Evolutionary conservation across 306 rosid species (phyloP).

Genomic region (Prinsepia uniflora): DNA sequence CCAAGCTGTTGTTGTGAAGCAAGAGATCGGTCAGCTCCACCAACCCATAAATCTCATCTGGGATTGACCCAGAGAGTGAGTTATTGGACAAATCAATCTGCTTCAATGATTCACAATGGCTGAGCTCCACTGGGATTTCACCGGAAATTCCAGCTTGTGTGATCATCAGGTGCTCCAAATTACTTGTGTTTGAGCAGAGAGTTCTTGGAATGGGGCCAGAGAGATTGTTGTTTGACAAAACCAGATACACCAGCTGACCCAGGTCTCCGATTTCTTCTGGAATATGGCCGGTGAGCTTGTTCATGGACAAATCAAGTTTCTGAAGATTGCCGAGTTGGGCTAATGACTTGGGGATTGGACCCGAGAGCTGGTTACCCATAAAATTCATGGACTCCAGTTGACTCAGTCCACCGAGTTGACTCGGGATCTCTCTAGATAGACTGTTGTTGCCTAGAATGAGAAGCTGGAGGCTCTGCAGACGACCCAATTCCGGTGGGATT

Average conservation of each 20-base stretch:
- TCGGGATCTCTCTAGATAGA: conserved; percentile 65
- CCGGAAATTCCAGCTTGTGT: conserved; percentile 55
- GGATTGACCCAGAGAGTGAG: conserved; percentile 70
- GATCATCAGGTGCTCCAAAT: conserved; percentile 57
- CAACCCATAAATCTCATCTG: conserved; percentile 53
- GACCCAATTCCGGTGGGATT: conserved; percentile 58
- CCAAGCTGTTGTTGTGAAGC: conserved; percentile 81
- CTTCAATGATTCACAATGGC: conserved; percentile 55
- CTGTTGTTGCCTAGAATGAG: conserved; percentile 69
- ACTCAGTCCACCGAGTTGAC: conserved; percentile 58
- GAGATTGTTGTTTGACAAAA: conserved; percentile 68
- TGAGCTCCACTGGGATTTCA: conserved; percentile 62
- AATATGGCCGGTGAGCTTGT: conserved; percentile 64
- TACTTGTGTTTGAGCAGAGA: conserved; percentile 70
- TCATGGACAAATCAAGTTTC: conserved; percentile 71
- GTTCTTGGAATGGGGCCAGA: conserved; percentile 57
- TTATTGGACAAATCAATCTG: conserved; percentile 91
- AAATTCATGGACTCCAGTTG: conserved; percentile 66
- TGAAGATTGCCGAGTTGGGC: conserved; percentile 58
- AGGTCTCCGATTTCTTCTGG: conserved; percentile 68
- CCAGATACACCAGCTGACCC: conserved; percentile 53
- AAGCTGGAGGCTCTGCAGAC: conserved; percentile 47
- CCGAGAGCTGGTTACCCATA: conserved; percentile 65
- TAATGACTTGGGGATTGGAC: conserved; percentile 57
- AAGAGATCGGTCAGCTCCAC: conserved; percentile 59